Evolutionary conservation across 805 yeast genomes (phyloP).

Genomic region (Pichia gijzeniarum): DNA sequence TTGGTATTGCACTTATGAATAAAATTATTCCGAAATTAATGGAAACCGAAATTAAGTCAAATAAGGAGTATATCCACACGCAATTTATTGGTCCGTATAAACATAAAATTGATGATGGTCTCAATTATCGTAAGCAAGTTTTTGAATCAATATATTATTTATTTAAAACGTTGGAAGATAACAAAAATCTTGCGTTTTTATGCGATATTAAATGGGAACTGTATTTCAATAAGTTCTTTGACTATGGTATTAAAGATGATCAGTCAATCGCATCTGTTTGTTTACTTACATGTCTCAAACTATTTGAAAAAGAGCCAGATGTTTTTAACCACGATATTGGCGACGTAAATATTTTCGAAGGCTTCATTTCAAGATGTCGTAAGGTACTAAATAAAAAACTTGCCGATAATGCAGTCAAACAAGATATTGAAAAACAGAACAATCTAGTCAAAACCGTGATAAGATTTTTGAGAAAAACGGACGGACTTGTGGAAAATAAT

Average conservation of each 20-base stretch:
- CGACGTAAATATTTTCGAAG: conserved; percentile 15
- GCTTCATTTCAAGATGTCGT: conserved; percentile 32
- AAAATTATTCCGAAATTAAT: conserved; percentile 45
- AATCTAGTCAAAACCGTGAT: conserved; percentile 33
- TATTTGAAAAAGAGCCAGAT: conserved; percentile 28
- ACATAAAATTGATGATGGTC: conserved; percentile 72
- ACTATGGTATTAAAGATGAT: conserved; percentile 51
- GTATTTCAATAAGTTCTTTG: conserved; percentile 36
- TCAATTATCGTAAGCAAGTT: conserved; percentile 63
- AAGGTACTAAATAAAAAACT: conserved; percentile 42
- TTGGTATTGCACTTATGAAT: conserved; percentile 41
- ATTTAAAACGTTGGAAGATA: conserved; percentile 29
- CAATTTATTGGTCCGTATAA: conserved; percentile 86
- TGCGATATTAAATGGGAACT: conserved; percentile 22
- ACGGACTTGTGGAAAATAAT: conserved; percentile 18
- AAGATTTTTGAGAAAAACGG: conserved; percentile 26
- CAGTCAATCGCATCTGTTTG: conserved; percentile 53
- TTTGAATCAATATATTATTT: conserved; percentile 64
- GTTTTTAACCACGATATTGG: conserved; percentile 18
- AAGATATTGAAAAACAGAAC: conserved; percentile 52
- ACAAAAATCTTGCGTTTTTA: conserved; percentile 16
- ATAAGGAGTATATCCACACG: conserved; percentile 50
- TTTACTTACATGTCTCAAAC: conserved; percentile 38
- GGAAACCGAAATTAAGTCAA: conserved; percentile 45
- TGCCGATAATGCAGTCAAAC: conserved; percentile 58